Base-by-base conservation (phyloP, 345 rosid species). In the Odontarrhena argentea region DNA sequence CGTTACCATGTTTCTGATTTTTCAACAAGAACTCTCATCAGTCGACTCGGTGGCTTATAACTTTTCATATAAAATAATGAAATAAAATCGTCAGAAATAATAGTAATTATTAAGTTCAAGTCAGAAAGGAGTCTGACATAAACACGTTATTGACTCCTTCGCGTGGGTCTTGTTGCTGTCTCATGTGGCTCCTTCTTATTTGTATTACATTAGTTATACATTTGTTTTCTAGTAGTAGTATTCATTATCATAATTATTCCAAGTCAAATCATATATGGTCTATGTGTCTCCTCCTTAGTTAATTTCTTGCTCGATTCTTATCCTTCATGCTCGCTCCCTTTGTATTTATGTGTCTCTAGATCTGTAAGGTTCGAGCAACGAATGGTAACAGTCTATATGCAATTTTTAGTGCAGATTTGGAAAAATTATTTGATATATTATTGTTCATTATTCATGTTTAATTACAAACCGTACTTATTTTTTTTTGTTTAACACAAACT, bases 91-190 rank as follows among this genome's bases (percentile, higher is more conserved):
- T 67, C 10, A n/a, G 43, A 9, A 6, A 45, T n/a, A 67, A 55
- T 45, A 4, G 55, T 67, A 37, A 56, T 35, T 9, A 5, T 32
- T 4, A 18, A 11, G 12, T 8, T 24, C 11, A 26, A 48, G 65
- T 15, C 64, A 40, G 59, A 46, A 42, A 4, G 28, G 66, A 26
- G 34, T 47, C 73, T 40, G 73, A 69, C 73, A 59, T 11, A 41
- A 58, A 59, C 73, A 69, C 49, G 52, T 59, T 58, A 59, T 58
- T n/a, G 60, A 50, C 73, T 69, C 44, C 36, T 60, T 69, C 47
- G 9, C n/a, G 9, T 41, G 65, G 59, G 65, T 58, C 52, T 47
- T 24, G 1, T 24, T 36, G 9, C 26, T 59, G 42, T 60, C 34
- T 58, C 58, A 28, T 49, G 51, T 48, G 57, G 66, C 66, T 60